Percentiles rank a stretch among this genome's conserved stretches.
These are phyloP conservation scores for Zygosaccharomyces pseudobailii DNA, from an alignment of 1,139 yeast genomes.

Conservation along the genomic window DNA sequence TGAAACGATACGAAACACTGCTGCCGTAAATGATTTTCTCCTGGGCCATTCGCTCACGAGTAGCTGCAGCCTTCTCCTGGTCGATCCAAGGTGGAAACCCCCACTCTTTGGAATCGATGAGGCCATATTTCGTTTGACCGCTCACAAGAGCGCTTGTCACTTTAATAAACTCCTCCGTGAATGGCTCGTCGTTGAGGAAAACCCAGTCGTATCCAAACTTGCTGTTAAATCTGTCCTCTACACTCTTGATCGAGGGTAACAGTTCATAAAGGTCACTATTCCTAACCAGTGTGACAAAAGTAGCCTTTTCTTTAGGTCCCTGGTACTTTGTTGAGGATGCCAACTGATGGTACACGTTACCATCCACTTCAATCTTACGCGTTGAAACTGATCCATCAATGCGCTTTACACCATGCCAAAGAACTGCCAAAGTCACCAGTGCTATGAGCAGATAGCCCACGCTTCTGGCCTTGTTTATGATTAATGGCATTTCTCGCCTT, in stretches of 20 bases:
- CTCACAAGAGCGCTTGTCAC: conserved; percentile 36
- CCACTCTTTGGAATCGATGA: conserved; percentile 49
- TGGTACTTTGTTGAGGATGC: conserved; percentile 6
- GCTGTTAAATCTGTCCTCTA: conserved; percentile 69
- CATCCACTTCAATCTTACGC: conserved; percentile 10
- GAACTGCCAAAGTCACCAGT: conserved; percentile 14
- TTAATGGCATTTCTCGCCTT: neutral
- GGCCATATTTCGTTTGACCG: conserved; percentile 46
- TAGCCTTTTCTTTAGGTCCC: conserved; percentile 49
- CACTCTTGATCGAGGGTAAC: conserved; percentile 53
- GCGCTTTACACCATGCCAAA: conserved; percentile 15
- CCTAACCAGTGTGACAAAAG: conserved; percentile 69
- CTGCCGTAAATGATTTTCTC: conserved; percentile 55
- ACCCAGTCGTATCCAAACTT: conserved; percentile 71
- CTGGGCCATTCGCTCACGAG: conserved; percentile 47
- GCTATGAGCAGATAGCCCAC: conserved; percentile 12
- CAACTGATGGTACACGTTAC: conserved; percentile 17
- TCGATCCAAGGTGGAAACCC: conserved; percentile 56
- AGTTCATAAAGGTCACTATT: conserved; percentile 60
- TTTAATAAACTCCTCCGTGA: conserved; percentile 41
- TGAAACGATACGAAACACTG: conserved; percentile 58
- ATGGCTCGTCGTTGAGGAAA: conserved; percentile 59
- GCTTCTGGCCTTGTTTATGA: conserved; percentile 7
- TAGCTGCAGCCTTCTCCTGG: conserved; percentile 49
- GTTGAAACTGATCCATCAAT: neutral